phyloP scores from a whole-genome alignment of 257 asterid genomes.

The Jaltomata sinuosa region DNA sequence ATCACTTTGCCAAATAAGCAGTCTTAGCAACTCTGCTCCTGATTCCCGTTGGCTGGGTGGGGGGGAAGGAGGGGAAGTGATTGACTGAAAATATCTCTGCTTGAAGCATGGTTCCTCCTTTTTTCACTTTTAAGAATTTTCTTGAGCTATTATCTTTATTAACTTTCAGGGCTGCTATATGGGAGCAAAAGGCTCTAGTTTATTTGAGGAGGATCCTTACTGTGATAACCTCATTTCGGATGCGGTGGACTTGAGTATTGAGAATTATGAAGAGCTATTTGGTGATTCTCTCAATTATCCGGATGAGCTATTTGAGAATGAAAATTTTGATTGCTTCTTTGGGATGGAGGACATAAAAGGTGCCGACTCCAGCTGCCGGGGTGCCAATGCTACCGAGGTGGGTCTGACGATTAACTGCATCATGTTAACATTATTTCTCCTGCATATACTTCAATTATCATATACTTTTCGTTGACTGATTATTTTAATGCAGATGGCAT shows the following conservation, averaged over 20 bases:
- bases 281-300: constrained; percentile 33
- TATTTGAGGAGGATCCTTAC: constrained; percentile 30
- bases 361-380: constrained; percentile 26
- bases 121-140: background rate
- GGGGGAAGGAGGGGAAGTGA: background rate
- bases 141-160: background rate
- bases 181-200: constrained; percentile 25
- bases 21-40: background rate
- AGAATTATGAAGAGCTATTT: constrained; percentile 50
- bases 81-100: background rate
- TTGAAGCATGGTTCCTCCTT: background rate
- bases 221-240: constrained; percentile 41
- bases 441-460: background rate
- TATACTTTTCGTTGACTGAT: background rate
- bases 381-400: constrained; percentile 40
- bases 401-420: background rate
- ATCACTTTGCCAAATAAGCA: background rate
- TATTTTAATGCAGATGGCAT: background rate
- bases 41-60: background rate
- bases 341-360: constrained; percentile 33
- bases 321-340: constrained; percentile 32
- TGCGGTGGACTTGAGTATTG: constrained; percentile 42
- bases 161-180: constrained; percentile 23
- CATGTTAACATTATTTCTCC: background rate
- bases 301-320: constrained; percentile 35